A percentile compares a stretch with the other conserved stretches of the same genome.
phyloP scores from a whole-genome alignment of 176 grass and related monocot genomes.

The Aegilops longissima region DNA sequence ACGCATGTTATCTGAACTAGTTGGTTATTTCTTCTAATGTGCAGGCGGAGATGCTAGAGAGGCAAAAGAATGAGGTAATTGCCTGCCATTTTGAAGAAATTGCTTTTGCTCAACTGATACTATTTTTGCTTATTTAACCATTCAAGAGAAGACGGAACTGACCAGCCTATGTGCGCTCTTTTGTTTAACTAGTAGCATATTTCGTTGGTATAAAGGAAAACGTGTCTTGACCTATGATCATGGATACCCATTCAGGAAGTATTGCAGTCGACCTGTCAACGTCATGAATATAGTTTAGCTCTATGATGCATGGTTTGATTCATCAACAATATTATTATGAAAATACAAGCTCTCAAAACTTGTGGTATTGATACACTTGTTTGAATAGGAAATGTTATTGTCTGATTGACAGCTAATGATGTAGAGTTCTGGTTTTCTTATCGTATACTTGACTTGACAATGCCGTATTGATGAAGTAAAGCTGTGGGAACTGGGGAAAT shows the following conservation, averaged over 20 bases:
- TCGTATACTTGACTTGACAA: conserved; percentile 16
- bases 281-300: conserved; percentile 9
- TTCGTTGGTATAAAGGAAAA: not conserved
- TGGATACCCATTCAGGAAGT: conserved; percentile 9
- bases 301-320: conserved; percentile 24
- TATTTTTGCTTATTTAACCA: conserved; percentile 3
- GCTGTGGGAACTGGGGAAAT: conserved; percentile 13
- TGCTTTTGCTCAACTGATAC: not conserved
- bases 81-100: conserved; percentile 1
- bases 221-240: not conserved
- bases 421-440: conserved; percentile 16
- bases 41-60: conserved; percentile 57
- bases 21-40: conserved; percentile 30
- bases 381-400: conserved; percentile 12
- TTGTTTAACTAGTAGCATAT: not conserved
- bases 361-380: conserved; percentile 27
- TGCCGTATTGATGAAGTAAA: conserved; percentile 33
- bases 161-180: not conserved
- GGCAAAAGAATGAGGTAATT: conserved; percentile 75
- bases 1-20: not conserved
- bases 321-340: conserved; percentile 5
- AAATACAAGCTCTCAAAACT: conserved; percentile 6
- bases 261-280: conserved; percentile 19
- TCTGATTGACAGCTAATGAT: conserved; percentile 29
- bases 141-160: not conserved